phyloP scores from a whole-genome alignment of 208 protist genomes.

The Leishmania amazonensis region DNA sequence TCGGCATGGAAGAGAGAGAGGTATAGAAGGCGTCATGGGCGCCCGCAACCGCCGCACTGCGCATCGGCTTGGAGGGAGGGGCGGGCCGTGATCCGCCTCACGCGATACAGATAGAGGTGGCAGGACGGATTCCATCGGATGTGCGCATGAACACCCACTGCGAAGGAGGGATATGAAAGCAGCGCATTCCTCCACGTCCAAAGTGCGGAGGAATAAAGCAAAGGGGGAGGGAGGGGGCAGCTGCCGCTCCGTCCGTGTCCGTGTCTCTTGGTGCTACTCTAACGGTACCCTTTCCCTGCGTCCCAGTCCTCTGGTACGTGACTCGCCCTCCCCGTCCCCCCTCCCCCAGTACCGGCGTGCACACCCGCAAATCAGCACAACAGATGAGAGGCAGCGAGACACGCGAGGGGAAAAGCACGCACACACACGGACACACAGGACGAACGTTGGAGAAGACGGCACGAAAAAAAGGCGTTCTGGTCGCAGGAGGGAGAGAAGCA shows the following conservation, averaged over 20 bases:
- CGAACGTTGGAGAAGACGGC: neutral
- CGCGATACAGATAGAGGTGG: neutral
- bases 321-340: neutral
- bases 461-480: neutral
- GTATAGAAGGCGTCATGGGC: neutral
- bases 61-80: neutral
- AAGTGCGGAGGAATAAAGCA: neutral
- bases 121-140: neutral
- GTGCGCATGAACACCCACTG: neutral
- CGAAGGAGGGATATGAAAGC: neutral
- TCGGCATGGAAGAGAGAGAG: neutral
- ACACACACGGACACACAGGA: neutral
- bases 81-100: neutral
- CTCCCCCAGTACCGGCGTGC: neutral
- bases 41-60: neutral
- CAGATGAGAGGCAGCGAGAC: neutral
- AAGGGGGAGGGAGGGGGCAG: neutral
- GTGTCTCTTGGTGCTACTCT: neutral
- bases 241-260: neutral
- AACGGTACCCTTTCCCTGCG: neutral
- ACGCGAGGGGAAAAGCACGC: neutral
- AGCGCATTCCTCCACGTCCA: neutral
- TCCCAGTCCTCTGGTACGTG: neutral
- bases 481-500: neutral
- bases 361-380: neutral